Conservation (phyloP, 1,284 basidiomycete species). For the Rhodotorula sp. region DNA sequence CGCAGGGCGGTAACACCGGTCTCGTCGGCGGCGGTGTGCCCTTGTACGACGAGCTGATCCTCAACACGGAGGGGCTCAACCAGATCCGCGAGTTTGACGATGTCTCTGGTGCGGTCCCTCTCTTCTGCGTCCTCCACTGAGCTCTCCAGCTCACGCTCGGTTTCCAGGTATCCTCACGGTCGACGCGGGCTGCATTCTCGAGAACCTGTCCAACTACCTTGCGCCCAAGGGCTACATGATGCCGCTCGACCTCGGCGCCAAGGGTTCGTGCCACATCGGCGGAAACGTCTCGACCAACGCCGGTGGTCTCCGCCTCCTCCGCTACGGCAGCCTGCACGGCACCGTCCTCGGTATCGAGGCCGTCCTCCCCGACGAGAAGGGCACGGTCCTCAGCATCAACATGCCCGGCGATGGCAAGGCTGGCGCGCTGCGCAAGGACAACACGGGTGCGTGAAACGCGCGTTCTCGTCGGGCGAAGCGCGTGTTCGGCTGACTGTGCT, state of each 20-base stretch:
- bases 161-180: conserved; percentile 58
- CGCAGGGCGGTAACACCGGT: conserved; percentile 98
- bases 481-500: neutral
- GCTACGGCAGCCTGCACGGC: conserved; percentile 95
- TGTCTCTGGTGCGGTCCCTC: conserved; percentile 67
- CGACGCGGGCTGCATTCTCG: conserved; percentile 92
- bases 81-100: conserved; percentile 88
- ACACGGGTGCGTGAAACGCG: conserved; percentile 68
- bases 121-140: neutral
- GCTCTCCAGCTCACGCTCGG: no score
- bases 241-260: conserved; percentile 96
- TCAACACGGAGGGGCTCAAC: conserved; percentile 80
- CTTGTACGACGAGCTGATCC: conserved; percentile 80
- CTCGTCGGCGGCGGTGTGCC: conserved; percentile 95
- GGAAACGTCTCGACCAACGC: conserved; percentile 98
- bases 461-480: neutral
- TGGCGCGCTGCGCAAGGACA: conserved; percentile 81
- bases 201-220: conserved; percentile 82
- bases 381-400: conserved; percentile 84
- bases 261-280: conserved; percentile 98
- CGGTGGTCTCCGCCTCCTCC: conserved; percentile 86
- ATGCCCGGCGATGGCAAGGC: conserved; percentile 47
- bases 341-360: conserved; percentile 96
- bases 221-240: conserved; percentile 90
- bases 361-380: conserved; percentile 78